These are phyloP conservation scores for Neostapfia colusana DNA, from an alignment of 176 grass and related monocot genomes.

Conservation along the genomic window DNA sequence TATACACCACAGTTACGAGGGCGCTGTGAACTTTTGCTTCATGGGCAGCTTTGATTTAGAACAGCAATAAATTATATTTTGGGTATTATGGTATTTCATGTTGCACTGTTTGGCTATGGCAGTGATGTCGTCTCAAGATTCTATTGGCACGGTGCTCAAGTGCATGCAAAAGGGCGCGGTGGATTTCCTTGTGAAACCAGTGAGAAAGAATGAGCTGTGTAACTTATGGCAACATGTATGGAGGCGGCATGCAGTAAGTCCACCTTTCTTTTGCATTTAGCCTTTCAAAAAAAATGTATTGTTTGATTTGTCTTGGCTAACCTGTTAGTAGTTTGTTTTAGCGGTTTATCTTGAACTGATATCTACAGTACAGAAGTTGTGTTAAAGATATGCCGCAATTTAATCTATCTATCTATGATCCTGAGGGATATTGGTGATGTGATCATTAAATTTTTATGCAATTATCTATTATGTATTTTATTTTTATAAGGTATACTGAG, in stretches of 20 bases:
- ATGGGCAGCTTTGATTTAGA: slow-evolving; percentile 8
- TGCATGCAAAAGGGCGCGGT: slow-evolving; percentile 94
- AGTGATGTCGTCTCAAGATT: slow-evolving; percentile 99
- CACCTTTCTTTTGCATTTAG: slow-evolving; percentile 12
- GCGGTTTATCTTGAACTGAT: not conserved
- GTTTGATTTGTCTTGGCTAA: slow-evolving; percentile 9
- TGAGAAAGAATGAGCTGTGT: slow-evolving; percentile 86
- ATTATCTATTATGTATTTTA: slow-evolving; percentile 14
- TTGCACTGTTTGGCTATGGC: slow-evolving; percentile 28
- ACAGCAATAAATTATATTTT: not conserved
- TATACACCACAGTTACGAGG: not conserved
- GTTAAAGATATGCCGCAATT: slow-evolving; percentile 3
- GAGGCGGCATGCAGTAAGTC: slow-evolving; percentile 91
- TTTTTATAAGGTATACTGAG: slow-evolving; percentile 19
- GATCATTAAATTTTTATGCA: not conserved
- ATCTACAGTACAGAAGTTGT: not conserved
- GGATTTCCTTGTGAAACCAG: slow-evolving; percentile 93
- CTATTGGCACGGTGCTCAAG: slow-evolving; percentile 86
- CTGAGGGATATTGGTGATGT: not conserved
- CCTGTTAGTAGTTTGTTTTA: slow-evolving; percentile 1
- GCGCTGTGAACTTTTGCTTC: not conserved
- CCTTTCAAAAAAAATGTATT: not conserved
- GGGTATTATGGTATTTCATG: not conserved
- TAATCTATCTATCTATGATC: not conserved
- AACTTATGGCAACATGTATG: slow-evolving; percentile 99